A percentile compares a stretch with the other conserved stretches of the same genome.
Evolutionary conservation across 2,329 filamentous ascomycete species (phyloP).

Genomic region (Blumeriella jaapii): DNA sequence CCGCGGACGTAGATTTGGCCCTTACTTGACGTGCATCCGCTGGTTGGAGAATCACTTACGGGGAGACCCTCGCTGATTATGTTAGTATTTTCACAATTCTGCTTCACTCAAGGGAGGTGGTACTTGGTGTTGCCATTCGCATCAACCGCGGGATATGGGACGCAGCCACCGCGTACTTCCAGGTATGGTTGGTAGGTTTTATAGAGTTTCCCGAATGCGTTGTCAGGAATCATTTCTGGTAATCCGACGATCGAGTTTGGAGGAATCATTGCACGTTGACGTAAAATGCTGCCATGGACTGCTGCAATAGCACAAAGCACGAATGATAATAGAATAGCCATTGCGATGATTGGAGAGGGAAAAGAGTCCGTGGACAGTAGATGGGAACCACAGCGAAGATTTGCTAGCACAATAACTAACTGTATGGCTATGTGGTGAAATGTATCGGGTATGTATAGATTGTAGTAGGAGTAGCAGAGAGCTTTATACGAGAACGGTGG

Average conservation of each 20-base stretch:
- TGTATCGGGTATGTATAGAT: no score
- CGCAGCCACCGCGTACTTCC: constrained; percentile 45
- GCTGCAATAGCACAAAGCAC: neutral
- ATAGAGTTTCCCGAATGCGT: constrained; percentile 35
- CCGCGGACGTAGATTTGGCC: constrained; percentile 41
- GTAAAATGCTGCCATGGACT: neutral
- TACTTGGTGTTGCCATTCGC: constrained; percentile 44
- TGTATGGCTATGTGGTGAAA: no score
- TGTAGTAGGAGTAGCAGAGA: no score
- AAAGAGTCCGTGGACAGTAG: neutral
- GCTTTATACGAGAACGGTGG: no score
- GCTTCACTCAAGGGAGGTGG: neutral
- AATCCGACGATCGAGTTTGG: constrained; percentile 39
- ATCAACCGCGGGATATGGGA: constrained; percentile 51
- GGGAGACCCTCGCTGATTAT: constrained; percentile 17
- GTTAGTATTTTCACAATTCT: neutral
- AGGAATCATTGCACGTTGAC: neutral
- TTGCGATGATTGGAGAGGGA: neutral
- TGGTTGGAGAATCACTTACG: constrained; percentile 29
- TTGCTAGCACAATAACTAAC: no score
- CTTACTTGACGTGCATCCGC: constrained; percentile 32
- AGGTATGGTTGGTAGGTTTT: constrained; percentile 45
- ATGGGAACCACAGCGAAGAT: neutral
- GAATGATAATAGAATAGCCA: neutral
- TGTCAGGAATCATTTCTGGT: constrained; percentile 37